Conservation (phyloP, 169 alveolate genomes). For the Blepharisma undulans region DNA sequence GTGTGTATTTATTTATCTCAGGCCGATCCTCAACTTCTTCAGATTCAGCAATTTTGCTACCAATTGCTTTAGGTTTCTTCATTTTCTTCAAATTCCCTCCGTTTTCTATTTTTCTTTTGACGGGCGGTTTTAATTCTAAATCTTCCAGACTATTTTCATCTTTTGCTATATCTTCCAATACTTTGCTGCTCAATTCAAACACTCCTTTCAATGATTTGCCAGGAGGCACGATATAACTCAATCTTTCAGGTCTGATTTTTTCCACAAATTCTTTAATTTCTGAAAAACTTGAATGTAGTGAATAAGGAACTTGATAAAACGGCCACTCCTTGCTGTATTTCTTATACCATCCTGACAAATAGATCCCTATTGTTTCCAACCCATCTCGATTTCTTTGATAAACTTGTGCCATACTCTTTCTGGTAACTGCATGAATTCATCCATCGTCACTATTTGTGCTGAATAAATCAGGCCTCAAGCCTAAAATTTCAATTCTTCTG, state of each 20-base stretch:
- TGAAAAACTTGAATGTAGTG: slow-evolving; percentile 66
- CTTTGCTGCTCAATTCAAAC: not conserved
- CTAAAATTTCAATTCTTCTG: slow-evolving; percentile 51
- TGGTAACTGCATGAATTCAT: slow-evolving; percentile 51
- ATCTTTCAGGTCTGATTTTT: slow-evolving; percentile 51
- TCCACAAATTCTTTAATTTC: slow-evolving; percentile 67
- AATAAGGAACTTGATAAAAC: slow-evolving; percentile 61
- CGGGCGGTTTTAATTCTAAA: not conserved
- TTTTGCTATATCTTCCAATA: not conserved
- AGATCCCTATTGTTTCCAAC: slow-evolving; percentile 53
- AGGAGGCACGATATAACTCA: not conserved
- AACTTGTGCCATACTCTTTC: slow-evolving; percentile 21
- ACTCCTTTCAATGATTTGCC: not conserved
- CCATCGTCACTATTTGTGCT: slow-evolving; percentile 64
- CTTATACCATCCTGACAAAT: slow-evolving; percentile 66
- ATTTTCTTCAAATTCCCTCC: not conserved
- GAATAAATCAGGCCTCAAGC: slow-evolving; percentile 54
- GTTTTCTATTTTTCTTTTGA: not conserved
- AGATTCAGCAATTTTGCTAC: not conserved
- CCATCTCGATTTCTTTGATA: slow-evolving; percentile 42
- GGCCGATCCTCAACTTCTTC: not conserved
- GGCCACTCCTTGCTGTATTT: slow-evolving; percentile 32
- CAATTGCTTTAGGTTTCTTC: not conserved
- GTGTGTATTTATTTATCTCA: not conserved
- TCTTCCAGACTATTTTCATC: not conserved